Evolutionary conservation across 352 stramenopile genomes (phyloP), one percentile per base, ranked within the genome.

Genomic region (Globisporangium orthogonon): DNA sequence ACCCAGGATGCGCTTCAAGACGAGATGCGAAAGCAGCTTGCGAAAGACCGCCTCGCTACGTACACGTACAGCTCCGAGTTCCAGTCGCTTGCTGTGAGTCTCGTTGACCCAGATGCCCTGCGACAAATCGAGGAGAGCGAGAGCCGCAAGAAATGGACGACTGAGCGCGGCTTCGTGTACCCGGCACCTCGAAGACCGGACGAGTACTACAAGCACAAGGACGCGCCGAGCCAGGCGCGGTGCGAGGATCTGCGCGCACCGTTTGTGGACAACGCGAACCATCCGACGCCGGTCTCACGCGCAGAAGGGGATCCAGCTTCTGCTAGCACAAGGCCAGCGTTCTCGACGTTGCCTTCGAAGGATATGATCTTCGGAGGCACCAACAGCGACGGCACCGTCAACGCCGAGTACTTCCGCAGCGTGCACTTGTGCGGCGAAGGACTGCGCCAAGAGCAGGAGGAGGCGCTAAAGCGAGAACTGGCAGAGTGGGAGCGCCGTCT

Each of bases 31-130:
- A 62, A 81, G 56, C 68, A 67, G 9, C 70, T 96, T 15, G 63
- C 70, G 3, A 76, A 71, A 39, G 79, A 88, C 39, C 54, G 66
- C 11, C 70, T 70, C 50, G 84, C 70, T 6, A 92, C 78, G 23
- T 97, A 86, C 69, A 96, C 89, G 52, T 95, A 96, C 70, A 89
- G 85, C 35, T 66, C 67, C 17, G 82, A 97, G 13, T 97, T 95
- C 66, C 79, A 96, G 56, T 95, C 83, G 40, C 81, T 91, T 52
- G 85, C 82, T 10, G 56, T 95, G 31, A 92, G 83, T 37, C 70
- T 94, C 44, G 76, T 95, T 7, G 88, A 96, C 23, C 69, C 76
- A 2, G 74, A 86, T 15, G 79, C 80, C 14, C 60, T 87, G 28
- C 71, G 64, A 2, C 71, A 78, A 43, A 74, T 65, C 5, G 75